A percentile compares a stretch with the other conserved stretches of the same genome.
Evolutionary conservation across 371 early-diverging fungal species (phyloP).

Genomic region (Mucor racemosus): DNA sequence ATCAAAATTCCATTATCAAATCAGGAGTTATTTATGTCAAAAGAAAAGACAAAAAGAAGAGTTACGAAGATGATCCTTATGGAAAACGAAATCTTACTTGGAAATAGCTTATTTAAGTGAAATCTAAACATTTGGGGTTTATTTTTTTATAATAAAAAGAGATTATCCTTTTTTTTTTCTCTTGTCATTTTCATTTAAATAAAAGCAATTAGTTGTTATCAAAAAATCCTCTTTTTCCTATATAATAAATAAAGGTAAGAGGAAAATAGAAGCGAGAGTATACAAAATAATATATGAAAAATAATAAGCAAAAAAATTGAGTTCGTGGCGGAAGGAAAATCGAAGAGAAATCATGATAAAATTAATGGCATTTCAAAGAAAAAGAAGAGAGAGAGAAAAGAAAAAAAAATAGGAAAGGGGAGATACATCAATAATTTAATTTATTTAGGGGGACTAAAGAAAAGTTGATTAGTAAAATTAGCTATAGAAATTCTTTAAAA

Average conservation of each 20-base stretch:
- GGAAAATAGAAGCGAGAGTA: not conserved
- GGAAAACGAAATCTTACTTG: slow-evolving; percentile 11
- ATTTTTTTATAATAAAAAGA: not conserved
- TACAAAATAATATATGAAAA: not conserved
- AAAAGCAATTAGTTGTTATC: not conserved
- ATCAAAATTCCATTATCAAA: slow-evolving; percentile 29
- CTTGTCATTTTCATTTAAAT: not conserved
- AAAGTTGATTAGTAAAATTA: not conserved
- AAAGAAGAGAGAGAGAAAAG: slow-evolving; percentile 9
- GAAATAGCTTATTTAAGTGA: not conserved
- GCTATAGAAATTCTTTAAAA: no score
- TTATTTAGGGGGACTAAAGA: slow-evolving; percentile 28
- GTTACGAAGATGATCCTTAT: slow-evolving; percentile 23
- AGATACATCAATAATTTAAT: slow-evolving; percentile 10
- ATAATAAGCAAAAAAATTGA: not conserved
- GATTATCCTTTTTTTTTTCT: slow-evolving; percentile 2
- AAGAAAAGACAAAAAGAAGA: slow-evolving; percentile 13
- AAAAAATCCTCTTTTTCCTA: slow-evolving; percentile 1
- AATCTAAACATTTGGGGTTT: slow-evolving; percentile 4
- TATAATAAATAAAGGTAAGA: slow-evolving; percentile 4
- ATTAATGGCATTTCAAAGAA: slow-evolving; percentile 4
- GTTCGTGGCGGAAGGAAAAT: not conserved
- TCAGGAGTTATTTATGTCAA: slow-evolving; percentile 49
- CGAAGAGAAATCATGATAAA: not conserved
- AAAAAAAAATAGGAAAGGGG: not conserved